A percentile compares a stretch with the other conserved stretches of the same genome.
Conservation (phyloP, 805 yeast species). For the Monosporozyma unispora region DNA sequence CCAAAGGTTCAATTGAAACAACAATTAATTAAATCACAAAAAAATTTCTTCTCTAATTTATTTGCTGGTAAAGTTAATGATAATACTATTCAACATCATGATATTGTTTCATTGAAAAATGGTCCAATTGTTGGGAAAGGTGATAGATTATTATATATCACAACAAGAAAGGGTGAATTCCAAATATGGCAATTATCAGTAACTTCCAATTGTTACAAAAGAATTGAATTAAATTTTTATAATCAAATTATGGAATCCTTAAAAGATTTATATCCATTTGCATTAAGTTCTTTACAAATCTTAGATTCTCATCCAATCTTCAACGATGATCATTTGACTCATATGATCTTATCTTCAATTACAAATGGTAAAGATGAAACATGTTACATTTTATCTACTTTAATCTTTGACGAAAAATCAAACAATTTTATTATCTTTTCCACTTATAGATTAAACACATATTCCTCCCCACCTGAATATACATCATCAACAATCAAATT, state of each 20-base stretch:
- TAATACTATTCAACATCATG: slow-evolving; percentile 15
- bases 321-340: slow-evolving; percentile 33
- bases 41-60: slow-evolving; percentile 29
- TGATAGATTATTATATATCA: slow-evolving; percentile 34
- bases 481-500: not conserved
- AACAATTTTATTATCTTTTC: slow-evolving; percentile 50
- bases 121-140: slow-evolving; percentile 47
- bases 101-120: slow-evolving; percentile 49
- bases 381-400: slow-evolving; percentile 43
- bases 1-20: slow-evolving; percentile 31
- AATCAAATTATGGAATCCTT: slow-evolving; percentile 34
- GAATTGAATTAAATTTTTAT: slow-evolving; percentile 31
- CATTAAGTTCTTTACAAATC: slow-evolving; percentile 41
- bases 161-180: slow-evolving; percentile 38
- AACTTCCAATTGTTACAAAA: slow-evolving; percentile 34
- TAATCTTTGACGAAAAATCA: slow-evolving; percentile 37
- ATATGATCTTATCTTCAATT: slow-evolving; percentile 43
- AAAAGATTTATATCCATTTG: slow-evolving; percentile 42
- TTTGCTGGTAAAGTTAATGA: slow-evolving; percentile 6
- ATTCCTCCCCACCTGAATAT: slow-evolving; percentile 18
- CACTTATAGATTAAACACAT: slow-evolving; percentile 55
- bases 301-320: slow-evolving; percentile 52
- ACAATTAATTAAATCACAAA: slow-evolving; percentile 26
- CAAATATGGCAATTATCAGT: slow-evolving; percentile 42
- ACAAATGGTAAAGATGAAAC: slow-evolving; percentile 25